Conservation (phyloP, 2,329 filamentous ascomycete species). For the Teratosphaeria zuluensis region DNA sequence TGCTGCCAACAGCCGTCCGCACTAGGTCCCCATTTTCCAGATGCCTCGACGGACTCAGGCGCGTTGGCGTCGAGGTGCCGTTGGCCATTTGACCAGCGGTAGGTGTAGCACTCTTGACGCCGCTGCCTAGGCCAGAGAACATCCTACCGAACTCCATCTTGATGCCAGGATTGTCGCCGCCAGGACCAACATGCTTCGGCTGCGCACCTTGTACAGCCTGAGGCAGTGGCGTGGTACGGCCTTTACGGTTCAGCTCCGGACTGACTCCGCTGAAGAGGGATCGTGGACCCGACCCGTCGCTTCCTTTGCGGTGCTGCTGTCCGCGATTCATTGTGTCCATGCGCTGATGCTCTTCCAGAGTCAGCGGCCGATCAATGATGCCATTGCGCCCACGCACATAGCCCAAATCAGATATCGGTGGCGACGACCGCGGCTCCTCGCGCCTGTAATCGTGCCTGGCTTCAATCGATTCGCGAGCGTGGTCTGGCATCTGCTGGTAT, state of each 20-base stretch:
- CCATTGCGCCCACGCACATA: conserved; percentile 16
- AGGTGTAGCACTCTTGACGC: conserved; percentile 47
- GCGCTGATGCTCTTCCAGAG: conserved; percentile 26
- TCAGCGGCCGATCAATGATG: conserved; percentile 29
- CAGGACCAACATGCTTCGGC: conserved; percentile 65
- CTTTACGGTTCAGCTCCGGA: conserved; percentile 66
- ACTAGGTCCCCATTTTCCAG: conserved; percentile 19
- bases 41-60: conserved; percentile 22
- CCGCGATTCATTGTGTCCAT: conserved; percentile 41
- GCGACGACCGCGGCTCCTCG: conserved; percentile 19
- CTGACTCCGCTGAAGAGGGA: conserved; percentile 59
- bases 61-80: conserved; percentile 44
- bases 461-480: conserved; percentile 23
- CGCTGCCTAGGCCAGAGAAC: conserved; percentile 83
- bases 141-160: conserved; percentile 93
- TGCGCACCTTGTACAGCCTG: conserved; percentile 92
- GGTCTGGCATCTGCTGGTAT: conserved; percentile 15
- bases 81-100: conserved; percentile 38
- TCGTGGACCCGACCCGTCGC: conserved; percentile 37
- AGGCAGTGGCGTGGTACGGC: conserved; percentile 76
- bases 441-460: conserved; percentile 17
- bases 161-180: conserved; percentile 69
- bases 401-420: conserved; percentile 13
- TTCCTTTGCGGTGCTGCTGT: conserved; percentile 34
- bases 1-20: conserved; percentile 19